Evolutionary conservation across 768 basidiomycete species (phyloP), one percentile per base, ranked within the genome.

Genomic region (Suillus tomentosus): DNA sequence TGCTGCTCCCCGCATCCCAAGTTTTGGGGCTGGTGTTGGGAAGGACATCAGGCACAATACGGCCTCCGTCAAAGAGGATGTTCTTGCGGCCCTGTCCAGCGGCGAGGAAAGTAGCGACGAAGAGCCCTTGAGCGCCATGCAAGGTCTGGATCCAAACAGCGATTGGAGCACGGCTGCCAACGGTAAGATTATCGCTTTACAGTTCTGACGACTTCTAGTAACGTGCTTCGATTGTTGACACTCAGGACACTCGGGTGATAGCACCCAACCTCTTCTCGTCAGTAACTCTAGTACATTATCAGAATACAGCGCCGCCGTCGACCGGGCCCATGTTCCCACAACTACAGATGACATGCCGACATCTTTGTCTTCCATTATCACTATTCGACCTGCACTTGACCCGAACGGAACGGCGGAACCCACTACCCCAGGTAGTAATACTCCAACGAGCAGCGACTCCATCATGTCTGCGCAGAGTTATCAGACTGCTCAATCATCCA

Each of bases 1-100:
- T 14, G 76, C 78, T 4, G 85, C 79, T 1, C 91, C 88, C n/a
- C 82, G 94, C 17, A 95, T 95, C 65, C 93, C 93, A 1, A 95
- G 92, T 77, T 95, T 95, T 72, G 91, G 91, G 0, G 78, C 87
- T 77, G 91, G 87, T 22, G 78, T 90, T 17, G 88, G 84, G 3
- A 85, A 85, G 70, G 82, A 86, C 51, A 85, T 90, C 58, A 77
- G 84, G 54, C 64, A 71, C 19, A 68, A 69, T 15, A 64, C 70
- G 5, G 74, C 73, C 42, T 76, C 73, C 31, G 73, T 72, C 27
- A 73, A 77, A 8, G 78, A 79, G 40, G 79, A 80, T 8, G 70
- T 72, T 47, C 65, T 76, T 50, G 70, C 74, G 15, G 73, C 68
- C 55, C 72, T 74, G 37, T 72, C 75, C n/a, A 78, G 79, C 54